Evolutionary conservation across 805 yeast genomes (phyloP).

Genomic region (Lipomyces starkeyi): DNA sequence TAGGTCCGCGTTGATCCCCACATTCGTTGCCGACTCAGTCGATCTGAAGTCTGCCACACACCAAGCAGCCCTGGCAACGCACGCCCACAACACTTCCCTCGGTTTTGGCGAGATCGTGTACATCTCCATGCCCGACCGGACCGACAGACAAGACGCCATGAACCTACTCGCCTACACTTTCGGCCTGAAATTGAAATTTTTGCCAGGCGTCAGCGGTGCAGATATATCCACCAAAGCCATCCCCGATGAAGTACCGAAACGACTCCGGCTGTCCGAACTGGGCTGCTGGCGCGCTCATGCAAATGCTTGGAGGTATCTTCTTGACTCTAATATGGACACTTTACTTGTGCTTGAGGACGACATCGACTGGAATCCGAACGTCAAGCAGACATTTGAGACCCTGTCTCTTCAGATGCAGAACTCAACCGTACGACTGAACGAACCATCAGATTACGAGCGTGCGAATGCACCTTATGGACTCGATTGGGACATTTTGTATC

Average conservation of each 20-base stretch:
- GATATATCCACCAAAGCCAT: conserved; percentile 17
- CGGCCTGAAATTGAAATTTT: conserved; percentile 16
- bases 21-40: too few species aligned
- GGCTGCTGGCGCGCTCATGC: conserved; percentile 35
- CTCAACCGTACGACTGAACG: conserved; percentile 21
- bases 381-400: conserved; percentile 20
- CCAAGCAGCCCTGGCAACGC: conserved; percentile 1
- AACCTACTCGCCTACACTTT: conserved; percentile 15
- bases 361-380: conserved; percentile 22
- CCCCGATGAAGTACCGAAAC: conserved; percentile 19
- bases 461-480: conserved; percentile 27
- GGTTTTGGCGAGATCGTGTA: conserved; percentile 30
- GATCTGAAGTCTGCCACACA: too few species aligned
- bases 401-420: conserved; percentile 26
- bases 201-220: conserved; percentile 23
- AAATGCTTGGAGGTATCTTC: conserved; percentile 24
- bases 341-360: conserved; percentile 28
- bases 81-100: conserved; percentile 20
- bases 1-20: too few species aligned
- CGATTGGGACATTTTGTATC: conserved; percentile 27
- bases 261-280: conserved; percentile 16
- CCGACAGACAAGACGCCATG: conserved; percentile 31
- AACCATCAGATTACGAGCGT: conserved; percentile 19
- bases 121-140: conserved; percentile 27
- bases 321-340: conserved; percentile 22